A percentile compares a stretch with the other conserved stretches of the same genome.
phyloP scores from a whole-genome alignment of 2,329 filamentous ascomycete genomes.

The Alternaria incomplexa region DNA sequence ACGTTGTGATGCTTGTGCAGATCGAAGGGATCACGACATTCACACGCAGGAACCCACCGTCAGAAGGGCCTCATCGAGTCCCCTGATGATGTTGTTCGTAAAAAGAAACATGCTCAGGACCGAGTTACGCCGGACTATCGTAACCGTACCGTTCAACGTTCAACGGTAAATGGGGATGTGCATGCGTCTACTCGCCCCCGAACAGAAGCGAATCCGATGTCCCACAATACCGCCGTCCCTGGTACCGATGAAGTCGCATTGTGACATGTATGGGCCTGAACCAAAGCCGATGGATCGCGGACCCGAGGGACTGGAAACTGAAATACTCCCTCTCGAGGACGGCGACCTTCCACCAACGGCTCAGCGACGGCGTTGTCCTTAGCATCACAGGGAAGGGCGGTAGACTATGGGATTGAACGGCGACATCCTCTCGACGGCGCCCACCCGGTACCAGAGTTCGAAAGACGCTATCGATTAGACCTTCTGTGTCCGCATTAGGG shows the following conservation, averaged over 20 bases:
- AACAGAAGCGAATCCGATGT: not conserved
- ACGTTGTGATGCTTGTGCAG: slow-evolving; percentile 8
- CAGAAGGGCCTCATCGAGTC: not conserved
- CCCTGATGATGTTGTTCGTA: not conserved
- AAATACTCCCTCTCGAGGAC: not conserved
- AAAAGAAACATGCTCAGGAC: not conserved
- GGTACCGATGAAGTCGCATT: not conserved
- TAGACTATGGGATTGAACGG: slow-evolving; percentile 11
- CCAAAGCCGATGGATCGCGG: not conserved
- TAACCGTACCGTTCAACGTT: not conserved
- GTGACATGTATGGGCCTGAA: not conserved
- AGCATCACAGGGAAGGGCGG: not conserved
- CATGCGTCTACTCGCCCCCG: not conserved
- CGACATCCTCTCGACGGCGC: slow-evolving; percentile 2
- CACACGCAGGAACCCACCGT: not conserved
- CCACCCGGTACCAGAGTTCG: not conserved
- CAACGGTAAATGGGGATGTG: not conserved
- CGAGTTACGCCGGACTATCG: not conserved
- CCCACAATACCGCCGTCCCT: slow-evolving; percentile 7
- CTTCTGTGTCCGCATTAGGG: slow-evolving; percentile 2
- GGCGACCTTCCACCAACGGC: not conserved
- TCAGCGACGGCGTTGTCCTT: slow-evolving; percentile 3
- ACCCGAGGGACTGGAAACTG: slow-evolving; percentile 5
- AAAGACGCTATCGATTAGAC: not conserved
- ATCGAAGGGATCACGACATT: not conserved